Evolutionary conservation across 257 asterid genomes (phyloP).

Genomic region (Rhazya stricta): DNA sequence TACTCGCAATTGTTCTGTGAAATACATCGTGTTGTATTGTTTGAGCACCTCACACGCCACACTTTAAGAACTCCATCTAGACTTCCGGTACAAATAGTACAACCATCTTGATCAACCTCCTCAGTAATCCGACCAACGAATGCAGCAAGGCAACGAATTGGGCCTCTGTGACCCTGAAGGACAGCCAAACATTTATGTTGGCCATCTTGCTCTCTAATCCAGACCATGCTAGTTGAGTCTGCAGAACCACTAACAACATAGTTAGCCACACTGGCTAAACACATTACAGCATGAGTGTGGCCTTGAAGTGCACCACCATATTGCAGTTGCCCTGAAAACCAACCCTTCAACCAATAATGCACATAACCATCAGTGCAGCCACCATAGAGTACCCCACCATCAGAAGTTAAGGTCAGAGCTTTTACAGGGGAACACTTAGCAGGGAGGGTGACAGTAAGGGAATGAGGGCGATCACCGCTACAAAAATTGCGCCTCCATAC

Average conservation of each 20-base stretch:
- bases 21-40: constrained; percentile 16
- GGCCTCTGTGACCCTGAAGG: constrained; percentile 84
- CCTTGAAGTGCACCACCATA: constrained; percentile 90
- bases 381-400: constrained; percentile 69
- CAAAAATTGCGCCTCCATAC: constrained; percentile 93
- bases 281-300: constrained; percentile 86
- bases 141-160: constrained; percentile 58
- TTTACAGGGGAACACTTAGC: constrained; percentile 86
- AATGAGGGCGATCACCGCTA: constrained; percentile 68
- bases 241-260: constrained; percentile 81
- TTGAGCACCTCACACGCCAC: constrained; percentile 56
- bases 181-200: constrained; percentile 62
- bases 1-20: constrained; percentile 48
- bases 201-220: constrained; percentile 66
- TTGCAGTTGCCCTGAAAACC: constrained; percentile 87
- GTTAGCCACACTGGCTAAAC: constrained; percentile 45
- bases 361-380: constrained; percentile 93
- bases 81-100: constrained; percentile 80
- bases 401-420: constrained; percentile 50
- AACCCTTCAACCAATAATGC: constrained; percentile 80
- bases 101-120: constrained; percentile 54
- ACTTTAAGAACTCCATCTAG: constrained; percentile 79
- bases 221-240: constrained; percentile 65
- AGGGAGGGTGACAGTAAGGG: constrained; percentile 76
- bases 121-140: constrained; percentile 33